Evolutionary conservation across 257 asterid species (phyloP), one percentile per base, ranked within the genome.

Genomic region (Solanum clarkiae): DNA sequence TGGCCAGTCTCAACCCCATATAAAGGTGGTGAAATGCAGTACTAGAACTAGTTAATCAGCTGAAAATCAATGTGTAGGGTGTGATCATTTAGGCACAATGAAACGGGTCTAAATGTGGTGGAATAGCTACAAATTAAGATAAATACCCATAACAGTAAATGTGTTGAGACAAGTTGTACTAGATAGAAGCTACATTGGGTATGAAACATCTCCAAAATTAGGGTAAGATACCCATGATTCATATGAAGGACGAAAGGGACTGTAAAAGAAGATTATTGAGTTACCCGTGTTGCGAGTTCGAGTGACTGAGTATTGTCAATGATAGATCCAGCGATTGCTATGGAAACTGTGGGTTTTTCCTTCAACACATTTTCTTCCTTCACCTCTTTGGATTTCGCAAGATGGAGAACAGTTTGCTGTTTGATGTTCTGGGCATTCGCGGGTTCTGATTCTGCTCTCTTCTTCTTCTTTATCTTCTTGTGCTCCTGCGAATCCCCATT

Each of bases 221-320:
- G 54, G 18, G 53, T 16, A 70, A 42, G 36, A 71, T 11, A 71
- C 6, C 1, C 7, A 44, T 11, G 80, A 71, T 20, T 71, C 29
- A 71, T 36, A 36, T 36, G 42, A 36, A 36, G 42, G 42, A 36
- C 6, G 42, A 36, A 26, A 22, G 42, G 22, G 63, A 77, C 6
- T 22, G 2, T 20, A 36, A 77, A 51, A n/a, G 49, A 79, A 56
- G 26, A 24, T 53, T 49, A 4, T 8, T 24, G 51, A 60, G 59
- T 84, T 91, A 93, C 98, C 45, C 96, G 90, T 29, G 99, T 96
- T 20, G 98, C 98, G 49, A 96, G 96, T 84, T 96, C 99, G 66
- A 89, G 89, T 29, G 99, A 93, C 88, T 96, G 98, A 63, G 95
- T 90, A 45, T 96, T 96, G 82, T 93, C 89, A 69, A 96, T 91